These are phyloP conservation scores for Chaetomium fimeti DNA, from an alignment of 495 filamentous ascomycete species.

Conservation along the genomic window DNA sequence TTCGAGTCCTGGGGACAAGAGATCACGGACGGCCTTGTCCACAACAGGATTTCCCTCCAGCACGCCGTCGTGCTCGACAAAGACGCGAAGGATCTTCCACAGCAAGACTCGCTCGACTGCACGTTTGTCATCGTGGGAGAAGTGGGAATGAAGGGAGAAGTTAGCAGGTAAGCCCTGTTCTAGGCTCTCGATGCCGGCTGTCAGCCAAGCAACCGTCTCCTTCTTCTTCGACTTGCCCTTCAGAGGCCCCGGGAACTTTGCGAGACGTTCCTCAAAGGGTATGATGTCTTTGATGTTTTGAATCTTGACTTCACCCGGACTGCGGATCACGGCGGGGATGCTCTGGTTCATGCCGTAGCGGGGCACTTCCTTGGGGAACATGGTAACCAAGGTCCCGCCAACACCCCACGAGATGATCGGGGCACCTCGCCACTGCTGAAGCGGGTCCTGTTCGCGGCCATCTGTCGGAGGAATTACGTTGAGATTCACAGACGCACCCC, in stretches of 20 bases:
- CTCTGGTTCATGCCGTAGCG: constrained; percentile 73
- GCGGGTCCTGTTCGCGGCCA: constrained; percentile 72
- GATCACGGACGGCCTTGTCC: constrained; percentile 67
- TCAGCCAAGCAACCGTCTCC: constrained; percentile 81
- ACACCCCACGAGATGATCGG: constrained; percentile 87
- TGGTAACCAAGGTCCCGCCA: constrained; percentile 76
- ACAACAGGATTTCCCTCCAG: constrained; percentile 71
- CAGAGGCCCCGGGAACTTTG: constrained; percentile 85
- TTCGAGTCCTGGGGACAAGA: constrained; percentile 63
- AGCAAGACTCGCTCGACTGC: constrained; percentile 79
- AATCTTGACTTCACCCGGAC: constrained; percentile 79
- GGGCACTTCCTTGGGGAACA: constrained; percentile 85
- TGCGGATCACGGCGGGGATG: constrained; percentile 75
- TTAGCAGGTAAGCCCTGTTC: constrained; percentile 59
- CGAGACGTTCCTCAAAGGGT: constrained; percentile 65
- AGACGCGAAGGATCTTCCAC: constrained; percentile 78
- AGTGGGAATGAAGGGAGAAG: constrained; percentile 42
- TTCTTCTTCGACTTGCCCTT: constrained; percentile 93
- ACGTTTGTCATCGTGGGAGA: constrained; percentile 58
- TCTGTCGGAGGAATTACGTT: constrained; percentile 64
- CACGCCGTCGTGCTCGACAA: constrained; percentile 83
- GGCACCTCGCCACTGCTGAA: constrained; percentile 85
- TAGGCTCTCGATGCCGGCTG: constrained; percentile 65
- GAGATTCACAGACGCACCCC: constrained; percentile 44
- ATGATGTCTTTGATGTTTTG: constrained; percentile 66